Conservation (phyloP, 257 asterid genomes). For the Scutellaria barbata region DNA sequence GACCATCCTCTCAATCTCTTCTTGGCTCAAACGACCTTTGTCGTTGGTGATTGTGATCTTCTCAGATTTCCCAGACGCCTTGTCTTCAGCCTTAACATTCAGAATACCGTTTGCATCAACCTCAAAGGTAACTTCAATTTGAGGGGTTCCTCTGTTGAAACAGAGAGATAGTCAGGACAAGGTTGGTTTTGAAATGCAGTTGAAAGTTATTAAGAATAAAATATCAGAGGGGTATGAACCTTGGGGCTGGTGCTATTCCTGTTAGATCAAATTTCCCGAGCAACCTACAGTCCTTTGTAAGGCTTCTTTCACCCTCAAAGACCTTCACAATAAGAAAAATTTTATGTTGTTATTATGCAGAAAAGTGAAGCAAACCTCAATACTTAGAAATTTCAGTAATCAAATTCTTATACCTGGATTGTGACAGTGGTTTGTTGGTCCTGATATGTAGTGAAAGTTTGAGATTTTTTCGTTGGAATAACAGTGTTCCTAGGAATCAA, state of each 20-base stretch:
- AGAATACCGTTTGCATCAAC: conserved; percentile 94
- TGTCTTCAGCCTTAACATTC: conserved; percentile 96
- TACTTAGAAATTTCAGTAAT: not conserved
- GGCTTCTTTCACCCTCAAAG: conserved; percentile 94
- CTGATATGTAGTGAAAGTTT: conserved; percentile 96
- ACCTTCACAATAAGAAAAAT: conserved; percentile 53
- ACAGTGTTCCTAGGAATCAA: conserved; percentile 97
- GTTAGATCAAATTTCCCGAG: conserved; percentile 91
- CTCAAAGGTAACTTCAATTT: conserved; percentile 92
- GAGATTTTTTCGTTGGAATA: conserved; percentile 94
- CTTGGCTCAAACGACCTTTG: conserved; percentile 95
- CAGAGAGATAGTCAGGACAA: not conserved
- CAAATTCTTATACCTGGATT: conserved; percentile 63
- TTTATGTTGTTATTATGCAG: conserved; percentile 2
- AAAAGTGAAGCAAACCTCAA: not conserved
- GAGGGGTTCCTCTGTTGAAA: conserved; percentile 86
- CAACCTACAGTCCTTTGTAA: conserved; percentile 88
- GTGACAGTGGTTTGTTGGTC: conserved; percentile 95
- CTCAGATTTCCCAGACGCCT: conserved; percentile 85
- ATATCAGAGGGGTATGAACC: conserved; percentile 42
- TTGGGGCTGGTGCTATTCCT: conserved; percentile 96
- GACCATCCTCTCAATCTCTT: conserved; percentile 94
- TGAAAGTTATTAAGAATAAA: not conserved
- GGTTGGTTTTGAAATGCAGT: not conserved
- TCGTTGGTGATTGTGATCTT: conserved; percentile 96